phyloP scores from a whole-genome alignment of 306 rosid species.

The Styphnolobium japonicum region DNA sequence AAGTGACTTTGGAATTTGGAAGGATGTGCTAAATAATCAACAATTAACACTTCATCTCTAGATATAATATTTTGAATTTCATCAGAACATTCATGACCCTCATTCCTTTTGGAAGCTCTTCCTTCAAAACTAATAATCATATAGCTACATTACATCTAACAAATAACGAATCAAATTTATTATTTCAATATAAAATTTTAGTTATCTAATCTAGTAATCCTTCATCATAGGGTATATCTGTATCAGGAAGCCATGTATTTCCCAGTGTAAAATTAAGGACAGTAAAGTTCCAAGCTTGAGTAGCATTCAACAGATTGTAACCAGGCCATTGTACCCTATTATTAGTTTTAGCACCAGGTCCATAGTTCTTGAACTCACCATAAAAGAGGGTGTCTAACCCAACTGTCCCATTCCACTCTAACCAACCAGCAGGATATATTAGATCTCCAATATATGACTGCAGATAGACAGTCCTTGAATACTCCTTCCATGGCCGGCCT shows the following conservation, averaged over 20 bases:
- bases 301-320: slow-evolving; percentile 47
- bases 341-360: slow-evolving; percentile 63
- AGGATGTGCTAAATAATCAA: background rate
- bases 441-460: slow-evolving; percentile 67
- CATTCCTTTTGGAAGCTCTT: background rate
- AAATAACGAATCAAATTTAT: slow-evolving; percentile 6
- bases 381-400: slow-evolving; percentile 67
- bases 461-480: slow-evolving; percentile 71
- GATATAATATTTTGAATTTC: background rate
- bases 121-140: background rate
- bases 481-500: slow-evolving; percentile 73
- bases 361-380: slow-evolving; percentile 66
- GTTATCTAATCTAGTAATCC: slow-evolving; percentile 40
- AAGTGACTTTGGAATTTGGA: background rate
- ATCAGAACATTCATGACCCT: slow-evolving; percentile 3
- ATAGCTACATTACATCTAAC: slow-evolving; percentile 11
- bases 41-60: background rate
- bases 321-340: slow-evolving; percentile 72
- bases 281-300: slow-evolving; percentile 70
- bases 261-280: slow-evolving; percentile 63
- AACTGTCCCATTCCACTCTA: slow-evolving; percentile 69
- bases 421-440: slow-evolving; percentile 62
- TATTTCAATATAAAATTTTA: background rate
- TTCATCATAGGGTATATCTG: slow-evolving; percentile 57
- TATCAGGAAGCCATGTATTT: slow-evolving; percentile 67